Percentiles rank a stretch among this genome's conserved stretches.
Conservation (phyloP, 495 filamentous ascomycete genomes). For the Clavariopsis aquatica region DNA sequence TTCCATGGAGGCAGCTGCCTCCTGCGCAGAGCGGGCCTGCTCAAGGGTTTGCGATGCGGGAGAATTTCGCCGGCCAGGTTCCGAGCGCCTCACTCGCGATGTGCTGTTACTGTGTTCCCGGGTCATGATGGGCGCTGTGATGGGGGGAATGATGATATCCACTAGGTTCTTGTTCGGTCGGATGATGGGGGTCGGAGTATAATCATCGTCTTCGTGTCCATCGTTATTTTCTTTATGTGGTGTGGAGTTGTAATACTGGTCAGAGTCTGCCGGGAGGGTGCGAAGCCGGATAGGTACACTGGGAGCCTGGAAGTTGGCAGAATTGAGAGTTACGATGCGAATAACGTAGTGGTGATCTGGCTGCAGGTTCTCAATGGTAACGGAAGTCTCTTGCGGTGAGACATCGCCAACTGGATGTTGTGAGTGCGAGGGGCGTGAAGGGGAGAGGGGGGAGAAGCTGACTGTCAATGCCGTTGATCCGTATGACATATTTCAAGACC, state of each 20-base stretch:
- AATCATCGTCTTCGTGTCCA: slow-evolving; percentile 42
- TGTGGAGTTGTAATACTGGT: slow-evolving; percentile 38
- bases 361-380: slow-evolving; percentile 81
- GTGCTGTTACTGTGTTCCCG: slow-evolving; percentile 64
- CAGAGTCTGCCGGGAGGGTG: slow-evolving; percentile 48
- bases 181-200: slow-evolving; percentile 50
- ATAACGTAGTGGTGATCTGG: slow-evolving; percentile 89
- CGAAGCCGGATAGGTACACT: slow-evolving; percentile 79
- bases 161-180: slow-evolving; percentile 54
- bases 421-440: neutral
- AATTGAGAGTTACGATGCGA: slow-evolving; percentile 83
- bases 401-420: slow-evolving; percentile 74
- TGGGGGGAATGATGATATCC: slow-evolving; percentile 53
- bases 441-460: slow-evolving; percentile 39
- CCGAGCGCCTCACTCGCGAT: slow-evolving; percentile 62
- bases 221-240: slow-evolving; percentile 38
- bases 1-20: slow-evolving; percentile 61
- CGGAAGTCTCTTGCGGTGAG: slow-evolving; percentile 76
- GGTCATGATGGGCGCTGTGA: slow-evolving; percentile 55
- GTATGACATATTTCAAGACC: slow-evolving; percentile 83
- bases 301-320: slow-evolving; percentile 85
- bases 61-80: slow-evolving; percentile 72
- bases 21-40: slow-evolving; percentile 43
- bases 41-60: slow-evolving; percentile 67
- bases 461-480: slow-evolving; percentile 92